phyloP scores from a whole-genome alignment of 108 stramenopile species.

The Nitzschia inconspicua region DNA sequence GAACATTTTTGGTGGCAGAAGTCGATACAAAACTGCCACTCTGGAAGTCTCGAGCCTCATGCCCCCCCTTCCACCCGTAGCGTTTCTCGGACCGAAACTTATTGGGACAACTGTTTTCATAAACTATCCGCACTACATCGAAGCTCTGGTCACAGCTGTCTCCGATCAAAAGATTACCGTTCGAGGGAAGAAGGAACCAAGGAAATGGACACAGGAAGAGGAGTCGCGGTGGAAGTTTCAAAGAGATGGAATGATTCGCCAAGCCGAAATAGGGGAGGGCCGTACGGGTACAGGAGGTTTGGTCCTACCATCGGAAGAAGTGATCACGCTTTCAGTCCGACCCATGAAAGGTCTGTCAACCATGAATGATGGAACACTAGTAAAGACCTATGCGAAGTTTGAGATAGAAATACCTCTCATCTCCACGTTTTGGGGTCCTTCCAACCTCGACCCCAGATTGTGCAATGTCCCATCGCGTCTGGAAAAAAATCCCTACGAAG shows the following conservation, averaged over 20 bases:
- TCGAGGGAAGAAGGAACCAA: constrained; percentile 48
- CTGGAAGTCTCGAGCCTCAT: constrained; percentile 57
- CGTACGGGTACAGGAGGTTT: constrained; percentile 77
- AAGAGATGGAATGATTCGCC: constrained; percentile 42
- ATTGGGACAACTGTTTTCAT: constrained; percentile 79
- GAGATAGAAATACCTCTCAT: constrained; percentile 87
- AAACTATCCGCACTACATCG: constrained; percentile 74
- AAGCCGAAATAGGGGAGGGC: constrained; percentile 51
- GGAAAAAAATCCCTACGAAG: constrained; percentile 63
- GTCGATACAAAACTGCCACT: constrained; percentile 77
- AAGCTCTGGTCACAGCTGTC: constrained; percentile 81
- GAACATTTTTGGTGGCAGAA: constrained; percentile 71
- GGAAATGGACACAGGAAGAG: constrained; percentile 27
- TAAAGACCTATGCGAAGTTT: constrained; percentile 79
- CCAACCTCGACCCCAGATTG: constrained; percentile 42
- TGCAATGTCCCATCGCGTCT: constrained; percentile 44
- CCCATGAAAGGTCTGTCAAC: constrained; percentile 81
- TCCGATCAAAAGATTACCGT: constrained; percentile 48
- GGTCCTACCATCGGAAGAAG: constrained; percentile 39
- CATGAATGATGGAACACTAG: constrained; percentile 54
- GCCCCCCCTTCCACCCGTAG: constrained; percentile 55
- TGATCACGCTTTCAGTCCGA: constrained; percentile 71
- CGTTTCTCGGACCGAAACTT: constrained; percentile 58
- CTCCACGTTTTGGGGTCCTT: constrained; percentile 71
- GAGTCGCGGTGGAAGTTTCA: constrained; percentile 28